Evolutionary conservation across 2,329 filamentous ascomycete genomes (phyloP).

Genomic region (Fusarium anthophilum): DNA sequence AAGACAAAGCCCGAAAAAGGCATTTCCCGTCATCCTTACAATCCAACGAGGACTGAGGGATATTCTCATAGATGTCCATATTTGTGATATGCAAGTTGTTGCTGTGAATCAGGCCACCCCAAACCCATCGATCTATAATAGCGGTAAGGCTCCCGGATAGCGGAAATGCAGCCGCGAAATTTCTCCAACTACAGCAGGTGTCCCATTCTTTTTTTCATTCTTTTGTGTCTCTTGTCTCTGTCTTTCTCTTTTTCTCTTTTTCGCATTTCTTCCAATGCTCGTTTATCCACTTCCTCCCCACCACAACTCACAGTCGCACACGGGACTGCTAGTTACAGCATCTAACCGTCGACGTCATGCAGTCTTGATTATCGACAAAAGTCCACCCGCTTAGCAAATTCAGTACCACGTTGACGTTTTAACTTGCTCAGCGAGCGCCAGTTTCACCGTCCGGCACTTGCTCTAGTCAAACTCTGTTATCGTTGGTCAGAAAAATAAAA

Average conservation of each 20-base stretch:
- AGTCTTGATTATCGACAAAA: conserved; percentile 6
- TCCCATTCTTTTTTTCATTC: neutral
- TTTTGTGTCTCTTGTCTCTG: neutral
- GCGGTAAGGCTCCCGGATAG: conserved; percentile 3
- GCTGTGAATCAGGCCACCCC: conserved; percentile 1
- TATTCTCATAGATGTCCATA: neutral
- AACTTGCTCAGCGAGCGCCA: neutral
- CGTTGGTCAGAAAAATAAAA: neutral
- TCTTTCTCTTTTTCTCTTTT: neutral
- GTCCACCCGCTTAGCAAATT: neutral
- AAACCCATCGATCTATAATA: neutral
- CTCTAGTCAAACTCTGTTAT: conserved; percentile 19
- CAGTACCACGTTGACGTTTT: neutral
- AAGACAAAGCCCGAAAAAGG: neutral
- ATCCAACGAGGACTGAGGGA: neutral
- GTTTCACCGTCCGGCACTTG: conserved; percentile 18
- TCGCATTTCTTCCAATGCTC: conserved; percentile 8
- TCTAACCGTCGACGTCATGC: conserved; percentile 36
- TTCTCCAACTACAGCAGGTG: neutral
- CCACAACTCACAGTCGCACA: neutral
- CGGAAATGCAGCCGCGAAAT: conserved; percentile 7
- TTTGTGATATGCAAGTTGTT: neutral
- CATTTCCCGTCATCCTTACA: neutral
- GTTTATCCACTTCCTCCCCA: conserved; percentile 13
- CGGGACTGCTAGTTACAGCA: neutral